Conservation (phyloP, 768 basidiomycete species). For the Chalciporus piperatus region DNA sequence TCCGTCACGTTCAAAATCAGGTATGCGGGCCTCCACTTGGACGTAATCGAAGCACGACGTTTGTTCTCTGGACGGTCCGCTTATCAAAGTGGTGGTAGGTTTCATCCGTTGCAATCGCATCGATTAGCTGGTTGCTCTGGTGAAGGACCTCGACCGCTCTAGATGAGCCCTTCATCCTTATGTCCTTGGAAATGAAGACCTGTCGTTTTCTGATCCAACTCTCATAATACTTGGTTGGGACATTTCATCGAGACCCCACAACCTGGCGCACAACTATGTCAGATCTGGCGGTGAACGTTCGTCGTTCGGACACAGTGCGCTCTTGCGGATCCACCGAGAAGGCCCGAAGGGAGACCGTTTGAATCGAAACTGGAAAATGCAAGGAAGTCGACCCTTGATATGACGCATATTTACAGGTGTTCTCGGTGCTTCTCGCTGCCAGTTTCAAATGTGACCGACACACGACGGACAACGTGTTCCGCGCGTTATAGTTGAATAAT, state of each 20-base stretch:
- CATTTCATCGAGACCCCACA: not conserved
- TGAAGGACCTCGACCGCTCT: not conserved
- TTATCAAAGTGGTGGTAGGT: not conserved
- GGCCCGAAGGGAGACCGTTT: not conserved
- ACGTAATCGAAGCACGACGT: slow-evolving; percentile 19
- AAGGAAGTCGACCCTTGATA: not conserved
- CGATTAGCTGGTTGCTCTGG: not conserved
- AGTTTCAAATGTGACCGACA: too few species aligned
- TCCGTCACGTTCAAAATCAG: not conserved
- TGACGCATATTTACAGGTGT: not conserved
- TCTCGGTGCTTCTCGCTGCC: too few species aligned
- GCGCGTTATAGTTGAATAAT: not conserved
- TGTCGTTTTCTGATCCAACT: slow-evolving; percentile 10
- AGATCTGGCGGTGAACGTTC: not conserved
- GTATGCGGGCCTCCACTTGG: not conserved
- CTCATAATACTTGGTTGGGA: slow-evolving; percentile 1
- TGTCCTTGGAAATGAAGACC: not conserved
- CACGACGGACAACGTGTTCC: too few species aligned
- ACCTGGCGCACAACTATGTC: not conserved
- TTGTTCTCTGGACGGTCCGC: not conserved
- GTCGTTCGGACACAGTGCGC: slow-evolving; percentile 13
- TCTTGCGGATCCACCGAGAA: not conserved
- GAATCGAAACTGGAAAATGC: not conserved
- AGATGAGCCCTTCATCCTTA: not conserved
- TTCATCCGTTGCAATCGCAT: not conserved